A percentile compares a stretch with the other conserved stretches of the same genome.
These are phyloP conservation scores for Trichoderma sp. DNA, from an alignment of 2,329 filamentous ascomycete genomes.

Conservation along the genomic window DNA sequence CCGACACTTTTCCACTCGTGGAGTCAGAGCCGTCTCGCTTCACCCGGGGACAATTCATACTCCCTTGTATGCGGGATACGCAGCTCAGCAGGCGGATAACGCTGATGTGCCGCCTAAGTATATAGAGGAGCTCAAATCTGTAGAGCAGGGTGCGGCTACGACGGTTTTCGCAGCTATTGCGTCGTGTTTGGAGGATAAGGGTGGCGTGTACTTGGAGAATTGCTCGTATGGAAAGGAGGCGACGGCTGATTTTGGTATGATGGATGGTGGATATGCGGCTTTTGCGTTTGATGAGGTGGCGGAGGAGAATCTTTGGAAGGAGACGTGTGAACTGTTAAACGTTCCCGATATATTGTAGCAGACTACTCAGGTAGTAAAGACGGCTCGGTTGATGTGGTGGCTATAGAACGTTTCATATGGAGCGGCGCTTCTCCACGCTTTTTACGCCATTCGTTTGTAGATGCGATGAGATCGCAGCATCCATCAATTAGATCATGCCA, in stretches of 20 bases:
- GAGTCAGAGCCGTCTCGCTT: neutral
- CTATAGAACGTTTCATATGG: neutral
- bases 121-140: neutral
- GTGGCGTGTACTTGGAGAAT: neutral
- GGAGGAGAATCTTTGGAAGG: neutral
- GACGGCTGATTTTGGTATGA: neutral
- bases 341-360: neutral
- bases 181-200: neutral
- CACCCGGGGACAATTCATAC: neutral
- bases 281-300: neutral
- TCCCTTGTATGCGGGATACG: neutral
- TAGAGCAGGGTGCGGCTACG: neutral
- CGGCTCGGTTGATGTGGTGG: fast-evolving
- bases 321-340: neutral
- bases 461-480: neutral
- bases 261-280: neutral
- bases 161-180: neutral
- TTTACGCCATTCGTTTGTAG: neutral
- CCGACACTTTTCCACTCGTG: neutral
- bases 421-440: neutral
- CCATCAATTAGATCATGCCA: neutral
- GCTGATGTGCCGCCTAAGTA: neutral
- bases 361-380: neutral
- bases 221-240: neutral
- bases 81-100: neutral